Evolutionary conservation across 805 yeast species (phyloP), one percentile per base, ranked within the genome.

Genomic region (Starmera quercuum): DNA sequence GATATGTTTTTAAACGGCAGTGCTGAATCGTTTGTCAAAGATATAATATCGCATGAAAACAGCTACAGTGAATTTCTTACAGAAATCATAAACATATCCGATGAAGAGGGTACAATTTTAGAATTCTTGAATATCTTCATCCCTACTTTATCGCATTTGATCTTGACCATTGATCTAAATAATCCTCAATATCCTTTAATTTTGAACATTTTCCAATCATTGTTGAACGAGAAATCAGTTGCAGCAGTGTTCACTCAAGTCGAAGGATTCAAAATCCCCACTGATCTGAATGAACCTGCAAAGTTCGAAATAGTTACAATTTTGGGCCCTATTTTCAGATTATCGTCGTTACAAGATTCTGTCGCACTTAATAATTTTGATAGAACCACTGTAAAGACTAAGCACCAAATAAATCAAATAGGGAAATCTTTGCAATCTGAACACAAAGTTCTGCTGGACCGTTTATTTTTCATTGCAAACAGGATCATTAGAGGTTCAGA

Each of bases 401-500:
- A 61, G 28, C 48, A 58, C 18, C 76, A 76, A 41, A 54, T 72
- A 3, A 63, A 63, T 24, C 54, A 69, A 20, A 68, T 75, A 18
- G 73, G 73, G 42, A 75, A 72, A 33, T 71, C 87, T 0, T 52
- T 80, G 18, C 83, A 78, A 46, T 60, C 73, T 7, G 88, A 83
- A 46, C 80, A 75, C 47, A 68, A 65, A 32, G 70, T 73, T 28
- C 54, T 78, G 2, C 36, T 78, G 24, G 78, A 78, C 36, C 65
- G 84, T 36, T 63, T 87, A 26, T 86, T 84, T 49, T 68, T 63
- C 42, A 74, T 92, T 26, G 58, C 78, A 33, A 83, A 88, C 51
- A 78, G 73, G 47, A 68, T 92, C 29, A 72, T 92, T 11, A 68
- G 97, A 41, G 84, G 86, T 0, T 76, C 86, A 5, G 60, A 71